Evolutionary conservation across 2,329 filamentous ascomycete genomes (phyloP).

Genomic region (Colletotrichum echinochloae): DNA sequence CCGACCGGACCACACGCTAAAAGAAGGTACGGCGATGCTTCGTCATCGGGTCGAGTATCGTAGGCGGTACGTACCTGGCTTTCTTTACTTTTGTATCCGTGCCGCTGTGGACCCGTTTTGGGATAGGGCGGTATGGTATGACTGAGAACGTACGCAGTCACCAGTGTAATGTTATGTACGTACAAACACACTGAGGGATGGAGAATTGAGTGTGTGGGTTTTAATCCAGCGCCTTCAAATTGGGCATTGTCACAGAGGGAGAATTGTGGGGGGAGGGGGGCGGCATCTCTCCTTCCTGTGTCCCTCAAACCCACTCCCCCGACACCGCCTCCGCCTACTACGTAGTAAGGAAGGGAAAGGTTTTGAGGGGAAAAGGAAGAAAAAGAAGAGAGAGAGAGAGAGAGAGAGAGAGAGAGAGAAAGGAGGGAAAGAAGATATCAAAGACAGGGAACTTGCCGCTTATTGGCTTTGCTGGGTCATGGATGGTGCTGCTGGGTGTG

Average conservation of each 20-base stretch:
- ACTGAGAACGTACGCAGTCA: too few relatives aligned
- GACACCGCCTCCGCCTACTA: constrained; percentile 15
- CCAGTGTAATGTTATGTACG: too few relatives aligned
- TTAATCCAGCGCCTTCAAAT: constrained; percentile 16
- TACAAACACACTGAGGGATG: too few relatives aligned
- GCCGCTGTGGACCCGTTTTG: constrained; percentile 23
- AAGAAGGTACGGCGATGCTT: constrained; percentile 23
- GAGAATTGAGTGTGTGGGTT: constrained; percentile 9
- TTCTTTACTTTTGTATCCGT: too few relatives aligned
- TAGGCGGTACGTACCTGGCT: not conserved
- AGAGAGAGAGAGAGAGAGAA: too few relatives aligned
- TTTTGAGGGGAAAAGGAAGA: not conserved
- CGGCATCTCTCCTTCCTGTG: not conserved
- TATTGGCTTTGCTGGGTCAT: constrained; percentile 4
- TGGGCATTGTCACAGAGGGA: constrained; percentile 27
- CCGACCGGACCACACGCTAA: constrained; percentile 11
- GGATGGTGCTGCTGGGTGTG: constrained; percentile 1
- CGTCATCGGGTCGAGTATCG: not conserved
- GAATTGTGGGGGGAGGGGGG: too few relatives aligned
- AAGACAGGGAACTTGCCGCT: constrained; percentile 1
- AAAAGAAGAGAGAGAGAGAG: not conserved
- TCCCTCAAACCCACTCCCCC: constrained; percentile 5
- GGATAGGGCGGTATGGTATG: not conserved
- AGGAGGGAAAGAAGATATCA: not conserved
- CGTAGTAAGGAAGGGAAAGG: not conserved